Evolutionary conservation across 164 flowering plant species (phyloP), one percentile per base, ranked within the genome.

Genomic region (Vitis rotundifolia): DNA sequence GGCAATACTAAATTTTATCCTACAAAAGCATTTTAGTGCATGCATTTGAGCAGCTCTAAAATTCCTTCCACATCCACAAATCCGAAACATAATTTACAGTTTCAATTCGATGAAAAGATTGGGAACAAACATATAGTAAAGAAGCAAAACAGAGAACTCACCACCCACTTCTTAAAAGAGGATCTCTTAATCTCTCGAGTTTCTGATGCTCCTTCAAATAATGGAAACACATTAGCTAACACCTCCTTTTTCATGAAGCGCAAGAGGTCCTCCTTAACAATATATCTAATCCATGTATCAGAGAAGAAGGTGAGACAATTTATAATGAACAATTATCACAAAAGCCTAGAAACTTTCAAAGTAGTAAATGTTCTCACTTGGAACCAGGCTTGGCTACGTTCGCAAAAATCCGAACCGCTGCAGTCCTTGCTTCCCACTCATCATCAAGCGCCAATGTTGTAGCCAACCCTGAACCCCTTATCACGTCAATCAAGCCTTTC

Each of bases 91-190:
- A 29, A 29, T 29, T 29, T 29, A 29, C 4, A 29, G 4, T 29
- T 3, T 14, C 15, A 47, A 1, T 63, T 51, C 8, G 51, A 31
- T 48, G 49, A 16, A 49, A 44, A 63, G 26, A 1, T 14, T 5
- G 19, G 19, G 19, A 55, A n/a, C 4, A 31, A 13, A 16, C 15
- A 13, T 8, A 37, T 19, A 22, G 61, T 12, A 50, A 12, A 14
- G 15, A 49, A 49, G 59, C 9, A 59, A 14, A 56, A 29, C 37
- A 29, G 56, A 55, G 54, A 61, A 71, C 86, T 75, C 78, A 90
- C 98, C 94, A 90, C 86, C 98, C 98, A 94, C 50, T 83, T 87
- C 73, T 75, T 84, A 67, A 94, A 70, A 66, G 84, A 60, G 48
- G 81, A 71, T 77, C 82, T 85, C 79, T 84, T 86, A 28, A 94